Conservation (phyloP, 331 rosid genomes). For the Acacia pycnantha region DNA sequence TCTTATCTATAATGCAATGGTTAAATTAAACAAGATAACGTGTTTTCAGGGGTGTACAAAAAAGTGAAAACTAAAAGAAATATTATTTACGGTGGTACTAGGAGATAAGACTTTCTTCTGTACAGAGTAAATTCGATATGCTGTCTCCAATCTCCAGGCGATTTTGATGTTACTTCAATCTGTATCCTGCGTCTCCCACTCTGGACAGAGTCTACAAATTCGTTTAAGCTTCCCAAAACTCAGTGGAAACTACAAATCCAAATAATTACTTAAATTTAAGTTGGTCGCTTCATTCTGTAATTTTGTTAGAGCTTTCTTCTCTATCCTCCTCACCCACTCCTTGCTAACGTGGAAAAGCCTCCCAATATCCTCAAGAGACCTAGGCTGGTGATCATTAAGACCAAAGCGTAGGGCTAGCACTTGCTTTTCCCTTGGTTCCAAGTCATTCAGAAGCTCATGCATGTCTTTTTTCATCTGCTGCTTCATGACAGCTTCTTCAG, state of each 20-base stretch:
- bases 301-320: conserved; percentile 67
- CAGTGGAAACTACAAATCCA: conserved; percentile 39
- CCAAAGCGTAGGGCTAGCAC: conserved; percentile 74
- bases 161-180: conserved; percentile 9
- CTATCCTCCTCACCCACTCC: conserved; percentile 82
- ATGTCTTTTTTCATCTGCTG: conserved; percentile 68
- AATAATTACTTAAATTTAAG: conserved; percentile 51
- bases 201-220: conserved; percentile 25
- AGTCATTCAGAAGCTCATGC: conserved; percentile 47
- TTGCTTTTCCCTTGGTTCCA: conserved; percentile 76
- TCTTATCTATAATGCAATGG: neutral
- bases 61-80: neutral
- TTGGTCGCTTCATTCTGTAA: conserved; percentile 45
- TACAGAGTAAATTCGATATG: neutral
- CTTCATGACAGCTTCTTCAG: conserved; percentile 67
- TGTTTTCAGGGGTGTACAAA: neutral
- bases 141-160: neutral
- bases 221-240: conserved; percentile 28
- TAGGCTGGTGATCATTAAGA: conserved; percentile 56
- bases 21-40: neutral
- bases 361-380: conserved; percentile 77
- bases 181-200: conserved; percentile 10
- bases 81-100: conserved; percentile 6
- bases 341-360: conserved; percentile 67
- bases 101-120: conserved; percentile 6